Evolutionary conservation across 2,329 filamentous ascomycete species (phyloP).

Genomic region (Pyricularia sp.): DNA sequence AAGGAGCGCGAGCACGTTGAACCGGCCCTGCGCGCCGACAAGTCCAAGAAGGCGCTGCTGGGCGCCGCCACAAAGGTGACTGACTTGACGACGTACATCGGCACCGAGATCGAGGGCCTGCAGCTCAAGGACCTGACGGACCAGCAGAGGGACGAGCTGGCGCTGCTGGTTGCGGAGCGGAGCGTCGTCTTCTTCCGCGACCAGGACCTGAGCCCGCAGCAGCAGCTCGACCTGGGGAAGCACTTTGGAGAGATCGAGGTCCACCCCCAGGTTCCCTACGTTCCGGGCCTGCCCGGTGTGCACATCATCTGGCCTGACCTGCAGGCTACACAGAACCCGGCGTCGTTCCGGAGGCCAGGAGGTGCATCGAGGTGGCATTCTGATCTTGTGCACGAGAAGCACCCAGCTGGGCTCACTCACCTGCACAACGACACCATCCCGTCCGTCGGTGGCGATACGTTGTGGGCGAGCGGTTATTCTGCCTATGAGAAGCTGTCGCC

Average conservation of each 20-base stretch:
- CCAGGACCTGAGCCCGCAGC: conserved; percentile 50
- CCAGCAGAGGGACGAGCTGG: conserved; percentile 52
- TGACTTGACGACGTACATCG: conserved; percentile 51
- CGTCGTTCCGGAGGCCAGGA: conserved; percentile 57
- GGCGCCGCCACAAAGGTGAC: conserved; percentile 54
- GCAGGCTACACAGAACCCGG: conserved; percentile 47
- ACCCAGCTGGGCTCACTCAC: conserved; percentile 62
- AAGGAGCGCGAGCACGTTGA: conserved; percentile 47
- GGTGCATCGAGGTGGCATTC: conserved; percentile 62
- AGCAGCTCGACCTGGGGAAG: conserved; percentile 52
- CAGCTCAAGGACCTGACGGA: conserved; percentile 53
- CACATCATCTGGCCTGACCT: conserved; percentile 64
- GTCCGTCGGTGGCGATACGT: conserved; percentile 56
- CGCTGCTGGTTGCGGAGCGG: conserved; percentile 51
- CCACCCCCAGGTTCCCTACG: conserved; percentile 61
- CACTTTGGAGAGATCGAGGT: conserved; percentile 58
- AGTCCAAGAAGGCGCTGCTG: conserved; percentile 51
- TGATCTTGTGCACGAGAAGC: conserved; percentile 61
- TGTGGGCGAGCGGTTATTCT: conserved; percentile 63
- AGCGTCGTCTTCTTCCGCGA: conserved; percentile 61
- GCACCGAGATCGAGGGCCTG: conserved; percentile 54
- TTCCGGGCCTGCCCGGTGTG: conserved; percentile 56
- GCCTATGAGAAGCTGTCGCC: conserved; percentile 68
- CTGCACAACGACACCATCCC: conserved; percentile 62
- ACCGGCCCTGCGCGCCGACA: conserved; percentile 54